Evolutionary conservation across 345 rosid genomes (phyloP), one percentile per base, ranked within the genome.

Genomic region (Triadica sebifera): DNA sequence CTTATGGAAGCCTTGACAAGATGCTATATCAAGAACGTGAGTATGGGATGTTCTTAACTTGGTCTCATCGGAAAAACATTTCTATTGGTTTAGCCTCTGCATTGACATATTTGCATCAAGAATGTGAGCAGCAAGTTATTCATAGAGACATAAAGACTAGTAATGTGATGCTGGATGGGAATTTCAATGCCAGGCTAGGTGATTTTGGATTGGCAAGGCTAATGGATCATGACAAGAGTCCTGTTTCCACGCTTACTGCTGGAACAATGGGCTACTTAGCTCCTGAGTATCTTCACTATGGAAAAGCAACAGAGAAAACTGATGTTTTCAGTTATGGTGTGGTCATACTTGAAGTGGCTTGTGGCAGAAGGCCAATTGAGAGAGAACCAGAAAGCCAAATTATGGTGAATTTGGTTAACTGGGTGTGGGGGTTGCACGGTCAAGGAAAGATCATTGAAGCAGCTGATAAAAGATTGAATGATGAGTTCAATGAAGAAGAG

Each of bases 181-280:
- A 89, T 80, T 90, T 91, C 82, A 95, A 91, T 56, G 89, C 97
- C 0, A 89, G 97, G 86, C 90, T 95, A 0, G 97, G 99, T 0
- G 98, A 95, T 80, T 95, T 95, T 6, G 98, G 99, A 71, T 79
- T 95, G 55, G 99, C 99, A 6, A 91, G 98, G 82, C 87, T 95
- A 9, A 93, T 89, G 80, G 99, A 95, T 75, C 99, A 91, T 11
- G 91, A 91, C 50, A 91, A 93, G 75, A 95, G 98, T 74, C 99
- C 98, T 0, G 91, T 93, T 56, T 91, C 98, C 0, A 95, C 99
- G 0, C 91, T 95, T 0, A 95, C 98, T 3, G 99, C 98, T 0
- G 98, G 99, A 67, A 91, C 98, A 0, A 91, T 95, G 98, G 99
- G 99, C 5, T 95, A 95, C 82, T 82, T 95, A 1, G 99, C 99